Base-by-base conservation (phyloP, 2,329 filamentous ascomycete species). In the Colletotrichum salicis region DNA sequence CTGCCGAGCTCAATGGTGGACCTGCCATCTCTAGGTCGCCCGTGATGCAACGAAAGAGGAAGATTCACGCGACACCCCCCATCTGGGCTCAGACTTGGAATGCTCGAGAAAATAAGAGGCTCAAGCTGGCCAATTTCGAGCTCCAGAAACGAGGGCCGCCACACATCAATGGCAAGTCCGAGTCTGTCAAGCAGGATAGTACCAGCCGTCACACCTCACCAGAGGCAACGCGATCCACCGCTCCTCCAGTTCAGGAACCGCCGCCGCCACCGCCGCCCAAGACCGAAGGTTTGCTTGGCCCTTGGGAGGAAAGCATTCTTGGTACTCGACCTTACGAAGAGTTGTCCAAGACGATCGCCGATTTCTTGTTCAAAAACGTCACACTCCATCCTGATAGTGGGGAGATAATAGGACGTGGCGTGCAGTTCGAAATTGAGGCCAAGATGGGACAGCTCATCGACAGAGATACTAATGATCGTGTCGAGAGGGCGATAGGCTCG, bases 371-470 rank as follows among this genome's bases (percentile, higher is more conserved):
- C 78, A 80, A 89, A 59, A 86, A 92, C 67, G 91, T 96, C 22
- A 87, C 96, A 7, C 84, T 87, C 63, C 90, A 91, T 72, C 85
- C 88, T n/a, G 90, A 93, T 74, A 86, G 91, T 48, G 87, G 87
- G 37, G 90, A 93, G 75, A 88, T 93, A 24, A 82, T 85, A 19
- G 88, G 88, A 63, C 87, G 89, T 19, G 90, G 90, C 7, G 92
- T 95, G 15, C 89, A 94, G 72, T 91, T 98, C 64, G 96, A 99
- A 82, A 93, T 99, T 66, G 96, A 99, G 83, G 96, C 95, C 11
- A 98, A 98, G 81, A 86, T 98, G 59, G 96, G 96, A 22, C 92
- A 91, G 31, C 86, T 98, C 15, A 89, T 96, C 69, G 91, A 94
- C 79, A 91, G 90, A 78, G 89, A 92, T 72, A 93, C 90, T 7